Conservation (phyloP, 768 basidiomycete species). For the Rhodotorula sphaerocarpa region DNA sequence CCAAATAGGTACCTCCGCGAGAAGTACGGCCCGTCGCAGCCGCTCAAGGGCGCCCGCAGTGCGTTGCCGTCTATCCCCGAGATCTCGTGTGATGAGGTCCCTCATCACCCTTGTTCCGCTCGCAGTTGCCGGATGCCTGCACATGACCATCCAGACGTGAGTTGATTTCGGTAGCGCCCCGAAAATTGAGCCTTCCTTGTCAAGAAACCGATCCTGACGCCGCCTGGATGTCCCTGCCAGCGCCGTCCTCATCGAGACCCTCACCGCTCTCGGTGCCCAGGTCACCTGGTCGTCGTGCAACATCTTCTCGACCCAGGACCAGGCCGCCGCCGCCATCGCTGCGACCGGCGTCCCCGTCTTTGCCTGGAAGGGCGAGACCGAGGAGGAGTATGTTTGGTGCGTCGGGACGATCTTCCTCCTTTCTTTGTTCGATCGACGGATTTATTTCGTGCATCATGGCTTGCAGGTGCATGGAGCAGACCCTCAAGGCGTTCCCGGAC, state of each 20-base stretch:
- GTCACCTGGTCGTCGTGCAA: constrained; percentile 74
- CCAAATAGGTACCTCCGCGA: constrained; percentile 30
- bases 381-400: constrained; percentile 97
- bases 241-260: constrained; percentile 76
- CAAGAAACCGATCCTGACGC: too few species aligned
- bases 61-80: neutral
- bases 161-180: neutral
- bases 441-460: neutral
- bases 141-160: constrained; percentile 74
- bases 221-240: too few species aligned
- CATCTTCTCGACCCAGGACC: constrained; percentile 99
- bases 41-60: constrained; percentile 81
- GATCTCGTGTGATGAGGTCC: too few species aligned
- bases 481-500: constrained; percentile 72
- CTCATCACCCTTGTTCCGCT: neutral
- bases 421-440: too few species aligned
- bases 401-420: constrained; percentile 43
- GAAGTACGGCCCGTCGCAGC: constrained; percentile 69
- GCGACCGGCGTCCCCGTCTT: constrained; percentile 97
- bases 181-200: too few species aligned
- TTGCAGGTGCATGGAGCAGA: constrained; percentile 61
- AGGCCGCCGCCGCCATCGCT: constrained; percentile 86
- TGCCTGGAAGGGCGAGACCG: constrained; percentile 99
- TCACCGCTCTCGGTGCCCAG: constrained; percentile 88
- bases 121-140: constrained; percentile 69